phyloP scores from a whole-genome alignment of 768 basidiomycete species.

The Russula griseocarnosa region DNA sequence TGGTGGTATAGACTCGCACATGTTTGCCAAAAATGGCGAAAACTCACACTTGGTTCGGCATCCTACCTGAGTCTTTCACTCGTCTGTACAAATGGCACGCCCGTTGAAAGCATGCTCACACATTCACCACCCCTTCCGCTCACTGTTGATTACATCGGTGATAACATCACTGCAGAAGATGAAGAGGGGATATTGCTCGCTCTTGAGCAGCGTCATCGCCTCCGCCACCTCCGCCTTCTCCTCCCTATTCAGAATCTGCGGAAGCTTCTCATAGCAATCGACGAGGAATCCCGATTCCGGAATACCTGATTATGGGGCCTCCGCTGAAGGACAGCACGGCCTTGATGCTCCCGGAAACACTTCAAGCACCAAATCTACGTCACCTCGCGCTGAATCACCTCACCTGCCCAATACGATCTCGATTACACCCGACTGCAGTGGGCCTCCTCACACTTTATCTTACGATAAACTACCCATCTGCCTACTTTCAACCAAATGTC shows the following conservation, averaged over 20 bases:
- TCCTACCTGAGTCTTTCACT: not conserved
- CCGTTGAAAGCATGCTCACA: not conserved
- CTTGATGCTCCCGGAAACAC: not conserved
- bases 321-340: rapidly evolving
- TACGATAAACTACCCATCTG: not conserved
- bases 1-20: not conserved
- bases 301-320: not conserved
- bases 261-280: not conserved
- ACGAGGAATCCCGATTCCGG: not conserved
- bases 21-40: not conserved
- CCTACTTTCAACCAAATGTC: not conserved
- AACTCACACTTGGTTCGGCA: not conserved
- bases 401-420: not conserved
- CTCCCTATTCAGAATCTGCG: not conserved
- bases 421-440: not conserved
- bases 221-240: not conserved
- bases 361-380: not conserved
- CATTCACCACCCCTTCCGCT: not conserved
- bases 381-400: not conserved
- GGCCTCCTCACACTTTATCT: not conserved
- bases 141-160: not conserved
- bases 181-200: not conserved
- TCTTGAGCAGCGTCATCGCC: not conserved
- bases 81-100: not conserved
- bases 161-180: not conserved